Percentiles rank a stretch among this genome's conserved stretches.
Evolutionary conservation across 768 basidiomycete genomes (phyloP).

Genomic region (Phaeotremella fagi): DNA sequence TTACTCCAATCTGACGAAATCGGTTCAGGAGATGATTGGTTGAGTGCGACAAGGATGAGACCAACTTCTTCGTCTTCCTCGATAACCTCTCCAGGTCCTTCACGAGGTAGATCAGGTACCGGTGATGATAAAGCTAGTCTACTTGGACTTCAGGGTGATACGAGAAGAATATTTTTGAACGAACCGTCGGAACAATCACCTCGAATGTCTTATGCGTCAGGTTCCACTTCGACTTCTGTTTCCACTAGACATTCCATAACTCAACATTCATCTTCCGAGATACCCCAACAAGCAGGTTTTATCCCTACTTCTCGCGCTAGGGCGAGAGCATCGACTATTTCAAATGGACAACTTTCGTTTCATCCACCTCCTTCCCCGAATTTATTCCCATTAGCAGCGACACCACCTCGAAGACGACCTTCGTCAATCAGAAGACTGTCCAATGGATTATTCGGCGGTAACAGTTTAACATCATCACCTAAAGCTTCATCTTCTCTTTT

Average conservation of each 20-base stretch:
- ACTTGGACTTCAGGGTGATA: conserved; percentile 1
- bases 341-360: conserved; percentile 19
- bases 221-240: conserved; percentile 10
- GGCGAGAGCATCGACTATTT: conserved; percentile 36
- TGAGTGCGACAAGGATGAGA: not conserved
- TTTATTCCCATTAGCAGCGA: conserved; percentile 26
- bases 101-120: conserved; percentile 8
- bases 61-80: conserved; percentile 14
- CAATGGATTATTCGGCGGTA: conserved; percentile 25
- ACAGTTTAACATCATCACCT: conserved; percentile 24
- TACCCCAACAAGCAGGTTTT: not conserved
- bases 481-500: conserved; percentile 20
- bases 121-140: conserved; percentile 6
- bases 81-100: conserved; percentile 4
- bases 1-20: conserved; percentile 12
- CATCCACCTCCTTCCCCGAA: conserved; percentile 22
- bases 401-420: conserved; percentile 36
- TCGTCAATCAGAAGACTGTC: conserved; percentile 30
- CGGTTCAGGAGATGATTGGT: conserved; percentile 7
- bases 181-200: conserved; percentile 16
- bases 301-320: conserved; percentile 6
- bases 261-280: not conserved
- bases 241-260: conserved; percentile 1
- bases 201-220: conserved; percentile 24
- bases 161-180: conserved; percentile 5